These are phyloP conservation scores for Iris pallida DNA, from an alignment of 116 monocot species.

Conservation along the genomic window DNA sequence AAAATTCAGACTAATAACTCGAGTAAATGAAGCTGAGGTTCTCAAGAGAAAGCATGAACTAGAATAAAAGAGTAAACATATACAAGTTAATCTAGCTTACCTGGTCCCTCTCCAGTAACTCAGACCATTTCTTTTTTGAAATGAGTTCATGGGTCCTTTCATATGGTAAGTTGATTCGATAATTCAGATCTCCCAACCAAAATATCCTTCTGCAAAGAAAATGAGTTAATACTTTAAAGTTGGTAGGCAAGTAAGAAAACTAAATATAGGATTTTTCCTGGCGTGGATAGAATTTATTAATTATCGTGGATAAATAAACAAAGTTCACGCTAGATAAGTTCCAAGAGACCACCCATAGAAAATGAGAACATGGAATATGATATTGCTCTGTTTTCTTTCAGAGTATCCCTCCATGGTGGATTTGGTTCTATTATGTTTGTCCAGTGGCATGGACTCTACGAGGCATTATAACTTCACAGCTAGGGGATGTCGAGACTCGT, in stretches of 20 bases:
- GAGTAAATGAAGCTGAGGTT: no score
- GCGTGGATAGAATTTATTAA: no score
- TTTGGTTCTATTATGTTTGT: conserved; percentile 54
- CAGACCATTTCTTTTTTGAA: conserved; percentile 55
- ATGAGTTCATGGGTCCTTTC: conserved; percentile 63
- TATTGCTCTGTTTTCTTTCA: background rate
- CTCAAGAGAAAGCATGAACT: background rate
- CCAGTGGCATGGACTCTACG: conserved; percentile 57
- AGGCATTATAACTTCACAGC: conserved; percentile 53
- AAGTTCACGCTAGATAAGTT: no score
- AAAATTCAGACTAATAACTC: no score
- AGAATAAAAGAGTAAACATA: background rate
- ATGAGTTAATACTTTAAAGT: background rate
- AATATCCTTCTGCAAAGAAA: conserved; percentile 65
- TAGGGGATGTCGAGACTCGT: conserved; percentile 46
- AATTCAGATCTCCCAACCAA: conserved; percentile 94
- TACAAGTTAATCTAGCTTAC: conserved; percentile 20
- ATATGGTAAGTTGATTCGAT: conserved; percentile 73
- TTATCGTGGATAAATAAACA: no score
- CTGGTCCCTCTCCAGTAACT: conserved; percentile 71
- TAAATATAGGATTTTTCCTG: no score
- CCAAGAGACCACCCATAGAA: no score
- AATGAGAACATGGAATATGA: no score
- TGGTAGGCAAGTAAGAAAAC: no score
- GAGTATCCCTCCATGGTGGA: conserved; percentile 57